Evolutionary conservation across 2,329 filamentous ascomycete genomes (phyloP).

Genomic region (Fusarium tricinctum): DNA sequence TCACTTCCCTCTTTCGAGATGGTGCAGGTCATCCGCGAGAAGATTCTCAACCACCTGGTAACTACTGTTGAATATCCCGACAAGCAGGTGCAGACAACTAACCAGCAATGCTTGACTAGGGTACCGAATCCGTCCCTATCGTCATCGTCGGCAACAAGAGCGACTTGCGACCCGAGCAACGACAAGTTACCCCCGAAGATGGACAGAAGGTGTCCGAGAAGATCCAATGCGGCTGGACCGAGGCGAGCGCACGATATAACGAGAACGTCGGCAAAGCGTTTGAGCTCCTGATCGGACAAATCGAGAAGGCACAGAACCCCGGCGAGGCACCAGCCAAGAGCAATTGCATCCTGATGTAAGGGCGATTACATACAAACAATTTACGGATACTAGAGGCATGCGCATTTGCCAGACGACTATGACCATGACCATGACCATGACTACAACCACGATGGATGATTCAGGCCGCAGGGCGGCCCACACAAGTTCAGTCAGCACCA

Average conservation of each 20-base stretch:
- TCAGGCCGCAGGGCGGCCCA: conserved; percentile 38
- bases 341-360: conserved; percentile 90
- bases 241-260: conserved; percentile 93
- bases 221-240: conserved; percentile 93
- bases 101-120: conserved; percentile 64
- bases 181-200: conserved; percentile 88
- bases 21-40: conserved; percentile 95
- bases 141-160: conserved; percentile 98
- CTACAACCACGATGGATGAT: conserved; percentile 26
- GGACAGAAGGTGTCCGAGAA: conserved; percentile 87
- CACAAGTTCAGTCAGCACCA: conserved; percentile 25
- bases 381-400: conserved; percentile 5
- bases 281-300: conserved; percentile 92
- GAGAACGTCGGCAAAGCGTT: conserved; percentile 95
- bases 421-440: conserved; percentile 25
- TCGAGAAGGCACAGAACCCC: conserved; percentile 94
- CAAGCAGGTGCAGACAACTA: background rate
- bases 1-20: conserved; percentile 97
- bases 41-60: conserved; percentile 96
- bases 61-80: conserved; percentile 51
- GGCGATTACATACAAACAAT: conserved; percentile 4
- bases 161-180: conserved; percentile 91
- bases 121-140: conserved; percentile 91
- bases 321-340: conserved; percentile 83
- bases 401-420: conserved; percentile 8